phyloP scores from a whole-genome alignment of 495 filamentous ascomycete species.

The Aspergillus sclerotiicarbonarius region DNA sequence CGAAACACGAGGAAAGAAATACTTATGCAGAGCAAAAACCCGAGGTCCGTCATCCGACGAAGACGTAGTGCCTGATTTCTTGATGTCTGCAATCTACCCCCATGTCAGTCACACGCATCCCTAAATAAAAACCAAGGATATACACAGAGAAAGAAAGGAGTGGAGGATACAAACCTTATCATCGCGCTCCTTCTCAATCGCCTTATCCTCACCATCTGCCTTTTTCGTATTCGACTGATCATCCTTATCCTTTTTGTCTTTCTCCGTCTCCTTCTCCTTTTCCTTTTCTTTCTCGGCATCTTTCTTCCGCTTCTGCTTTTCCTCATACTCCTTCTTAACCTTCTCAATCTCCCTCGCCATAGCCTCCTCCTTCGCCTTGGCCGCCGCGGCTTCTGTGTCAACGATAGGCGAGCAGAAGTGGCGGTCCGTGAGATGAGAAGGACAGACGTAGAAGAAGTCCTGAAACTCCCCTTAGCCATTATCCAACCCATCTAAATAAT shows the following conservation, averaged over 20 bases:
- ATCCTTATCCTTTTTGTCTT: slow-evolving; percentile 47
- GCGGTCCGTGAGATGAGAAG: slow-evolving; percentile 77
- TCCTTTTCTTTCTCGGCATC: slow-evolving; percentile 47
- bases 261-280: slow-evolving; percentile 49
- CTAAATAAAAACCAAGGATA: too few relatives aligned
- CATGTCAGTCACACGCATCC: neutral
- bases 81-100: slow-evolving; percentile 38
- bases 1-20: slow-evolving; percentile 9
- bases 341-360: slow-evolving; percentile 71
- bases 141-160: neutral
- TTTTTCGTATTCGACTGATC: slow-evolving; percentile 37
- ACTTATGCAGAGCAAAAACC: slow-evolving; percentile 86
- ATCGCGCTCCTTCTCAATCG: slow-evolving; percentile 56
- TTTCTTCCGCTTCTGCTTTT: slow-evolving; percentile 41
- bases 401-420: slow-evolving; percentile 79
- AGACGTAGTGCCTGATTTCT: slow-evolving; percentile 28
- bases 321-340: slow-evolving; percentile 58
- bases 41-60: slow-evolving; percentile 56
- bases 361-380: slow-evolving; percentile 62
- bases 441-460: slow-evolving; percentile 95
- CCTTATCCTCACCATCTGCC: slow-evolving; percentile 36
- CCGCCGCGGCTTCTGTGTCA: slow-evolving; percentile 70
- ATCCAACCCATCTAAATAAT: neutral
- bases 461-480: slow-evolving; percentile 26
- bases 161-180: slow-evolving; percentile 40